Evolutionary conservation across 495 filamentous ascomycete genomes (phyloP).

Genomic region (Xylaria bambusicola): DNA sequence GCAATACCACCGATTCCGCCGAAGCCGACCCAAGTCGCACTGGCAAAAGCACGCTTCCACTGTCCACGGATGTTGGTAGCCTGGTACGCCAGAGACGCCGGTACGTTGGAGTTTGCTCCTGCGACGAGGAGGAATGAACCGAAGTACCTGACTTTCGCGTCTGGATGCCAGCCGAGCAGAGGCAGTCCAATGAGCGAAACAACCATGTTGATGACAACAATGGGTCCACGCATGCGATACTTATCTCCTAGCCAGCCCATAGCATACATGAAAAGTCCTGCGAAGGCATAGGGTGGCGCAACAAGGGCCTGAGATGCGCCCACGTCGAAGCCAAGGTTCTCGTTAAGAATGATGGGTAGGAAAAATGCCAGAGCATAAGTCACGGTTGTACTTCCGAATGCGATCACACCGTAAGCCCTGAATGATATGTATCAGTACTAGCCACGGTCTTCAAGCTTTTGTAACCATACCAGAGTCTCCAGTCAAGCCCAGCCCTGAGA

Average conservation of each 20-base stretch:
- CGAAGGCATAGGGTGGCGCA: slow-evolving; percentile 61
- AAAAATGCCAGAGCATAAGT: slow-evolving; percentile 66
- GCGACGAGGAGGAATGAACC: slow-evolving; percentile 62
- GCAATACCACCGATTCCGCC: slow-evolving; percentile 64
- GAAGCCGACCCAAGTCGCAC: slow-evolving; percentile 56
- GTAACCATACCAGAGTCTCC: slow-evolving; percentile 54
- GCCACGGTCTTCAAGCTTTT: slow-evolving; percentile 38
- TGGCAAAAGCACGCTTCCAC: slow-evolving; percentile 64
- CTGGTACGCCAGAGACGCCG: slow-evolving; percentile 53
- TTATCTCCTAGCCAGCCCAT: slow-evolving; percentile 56
- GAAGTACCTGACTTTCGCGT: slow-evolving; percentile 55
- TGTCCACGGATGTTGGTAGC: slow-evolving; percentile 68
- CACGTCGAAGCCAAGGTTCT: slow-evolving; percentile 56
- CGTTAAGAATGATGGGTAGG: slow-evolving; percentile 61
- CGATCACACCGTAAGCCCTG: slow-evolving; percentile 53
- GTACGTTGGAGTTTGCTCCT: slow-evolving; percentile 60
- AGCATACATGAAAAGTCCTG: slow-evolving; percentile 58
- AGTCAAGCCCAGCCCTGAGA: slow-evolving; percentile 48
- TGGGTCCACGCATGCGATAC: slow-evolving; percentile 54
- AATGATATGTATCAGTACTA: not conserved
- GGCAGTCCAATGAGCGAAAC: slow-evolving; percentile 43
- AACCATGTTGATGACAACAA: slow-evolving; percentile 55
- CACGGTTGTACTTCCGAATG: slow-evolving; percentile 56
- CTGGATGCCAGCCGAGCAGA: slow-evolving; percentile 48
- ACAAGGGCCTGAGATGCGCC: slow-evolving; percentile 59